Conservation (phyloP, 23 red algal species). For the Gracilaria domingensis region DNA sequence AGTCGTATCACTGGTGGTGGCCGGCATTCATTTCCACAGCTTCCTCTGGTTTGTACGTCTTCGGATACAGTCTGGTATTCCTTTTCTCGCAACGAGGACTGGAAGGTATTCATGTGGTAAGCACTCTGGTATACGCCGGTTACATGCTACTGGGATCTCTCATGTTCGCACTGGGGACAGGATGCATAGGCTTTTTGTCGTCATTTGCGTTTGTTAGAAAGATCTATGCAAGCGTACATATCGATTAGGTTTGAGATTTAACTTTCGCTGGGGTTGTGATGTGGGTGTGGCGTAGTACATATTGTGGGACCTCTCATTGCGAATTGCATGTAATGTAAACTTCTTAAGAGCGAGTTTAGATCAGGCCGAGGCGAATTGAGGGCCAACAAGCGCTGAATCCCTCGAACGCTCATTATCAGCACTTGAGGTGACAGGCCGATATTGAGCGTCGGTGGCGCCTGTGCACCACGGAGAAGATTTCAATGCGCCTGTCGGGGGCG, state of each 20-base stretch:
- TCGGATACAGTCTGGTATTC: conserved; percentile 88
- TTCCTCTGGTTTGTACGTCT: conserved; percentile 86
- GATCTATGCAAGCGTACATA: conserved; percentile 83
- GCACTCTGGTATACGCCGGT: conserved; percentile 80
- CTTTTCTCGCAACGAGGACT: conserved; percentile 75
- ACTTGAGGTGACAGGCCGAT: neutral
- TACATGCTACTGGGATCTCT: conserved; percentile 81
- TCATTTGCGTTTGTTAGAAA: conserved; percentile 86
- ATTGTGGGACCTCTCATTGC: conserved; percentile 2
- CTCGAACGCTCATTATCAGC: neutral
- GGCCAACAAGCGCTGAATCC: neutral
- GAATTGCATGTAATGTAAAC: conserved; percentile 34
- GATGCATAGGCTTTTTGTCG: conserved; percentile 82
- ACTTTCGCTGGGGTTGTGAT: conserved; percentile 14
- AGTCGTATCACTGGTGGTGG: conserved; percentile 93
- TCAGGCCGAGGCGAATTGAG: neutral
- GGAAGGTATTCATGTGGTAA: conserved; percentile 75
- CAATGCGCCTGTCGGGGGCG: neutral
- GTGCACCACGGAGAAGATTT: neutral
- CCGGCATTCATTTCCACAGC: conserved; percentile 81
- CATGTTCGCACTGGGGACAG: conserved; percentile 75
- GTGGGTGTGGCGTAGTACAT: conserved; percentile 9
- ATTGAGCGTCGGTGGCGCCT: neutral
- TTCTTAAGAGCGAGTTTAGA: neutral
- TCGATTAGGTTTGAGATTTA: conserved; percentile 77